Percentiles rank a stretch among this genome's conserved stretches.
Evolutionary conservation across 2,329 filamentous ascomycete genomes (phyloP).

Genomic region (Uncinocarpus reesii): DNA sequence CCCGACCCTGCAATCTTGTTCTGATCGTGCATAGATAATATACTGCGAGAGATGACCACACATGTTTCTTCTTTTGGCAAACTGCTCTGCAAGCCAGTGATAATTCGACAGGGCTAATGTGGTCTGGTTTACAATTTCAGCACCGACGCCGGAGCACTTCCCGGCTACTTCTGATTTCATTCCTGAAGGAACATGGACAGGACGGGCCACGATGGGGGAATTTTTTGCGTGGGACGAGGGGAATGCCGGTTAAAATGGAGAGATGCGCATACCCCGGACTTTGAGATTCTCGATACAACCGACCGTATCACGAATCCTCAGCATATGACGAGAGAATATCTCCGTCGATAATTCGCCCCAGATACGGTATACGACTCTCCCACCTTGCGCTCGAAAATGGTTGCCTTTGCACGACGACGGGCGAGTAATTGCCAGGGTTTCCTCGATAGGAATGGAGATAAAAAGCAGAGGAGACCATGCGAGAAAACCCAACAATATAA

Average conservation of each 20-base stretch:
- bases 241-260: no score
- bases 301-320: background rate
- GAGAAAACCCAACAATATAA: no score
- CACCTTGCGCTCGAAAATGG: no score
- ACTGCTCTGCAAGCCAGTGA: background rate
- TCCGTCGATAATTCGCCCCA: background rate
- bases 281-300: conserved; percentile 49
- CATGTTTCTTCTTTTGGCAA: background rate
- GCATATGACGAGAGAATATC: background rate
- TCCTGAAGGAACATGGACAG: background rate
- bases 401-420: no score
- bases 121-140: conserved; percentile 2
- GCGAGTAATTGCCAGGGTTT: no score
- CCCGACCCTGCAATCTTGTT: conserved; percentile 6
- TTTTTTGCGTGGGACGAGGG: no score
- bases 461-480: no score
- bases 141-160: background rate
- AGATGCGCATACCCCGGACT: conserved; percentile 28
- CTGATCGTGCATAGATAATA: background rate
- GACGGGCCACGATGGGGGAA: no score
- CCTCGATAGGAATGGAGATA: no score
- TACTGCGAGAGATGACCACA: background rate
- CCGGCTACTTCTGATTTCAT: background rate
- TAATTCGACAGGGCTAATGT: background rate
- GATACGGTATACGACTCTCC: background rate